A percentile compares a stretch with the other conserved stretches of the same genome.
Conservation (phyloP, 2,329 filamentous ascomycete genomes). For the Pezicula radicicola region DNA sequence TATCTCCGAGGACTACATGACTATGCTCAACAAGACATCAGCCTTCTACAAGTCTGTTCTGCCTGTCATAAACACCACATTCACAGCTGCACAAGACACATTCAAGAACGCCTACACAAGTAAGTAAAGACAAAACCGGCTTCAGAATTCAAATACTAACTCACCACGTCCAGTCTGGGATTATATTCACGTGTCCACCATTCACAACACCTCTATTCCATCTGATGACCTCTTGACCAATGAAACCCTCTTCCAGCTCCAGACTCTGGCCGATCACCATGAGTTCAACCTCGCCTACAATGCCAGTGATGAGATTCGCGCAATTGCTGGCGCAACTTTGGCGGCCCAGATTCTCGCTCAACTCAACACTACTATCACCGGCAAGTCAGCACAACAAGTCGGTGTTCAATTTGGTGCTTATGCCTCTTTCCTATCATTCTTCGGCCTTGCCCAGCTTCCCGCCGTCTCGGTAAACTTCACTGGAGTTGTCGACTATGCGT, state of each 20-base stretch:
- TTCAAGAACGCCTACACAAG: conserved; percentile 62
- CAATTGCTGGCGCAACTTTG: conserved; percentile 55
- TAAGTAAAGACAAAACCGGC: conserved; percentile 32
- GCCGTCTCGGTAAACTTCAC: conserved; percentile 60
- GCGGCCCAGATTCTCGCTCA: conserved; percentile 51
- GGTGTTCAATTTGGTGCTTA: conserved; percentile 60
- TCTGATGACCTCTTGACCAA: conserved; percentile 56
- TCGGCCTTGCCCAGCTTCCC: conserved; percentile 53
- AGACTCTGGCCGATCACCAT: conserved; percentile 72
- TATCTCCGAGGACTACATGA: conserved; percentile 41
- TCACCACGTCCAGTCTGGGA: conserved; percentile 48
- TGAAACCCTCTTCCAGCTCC: conserved; percentile 58
- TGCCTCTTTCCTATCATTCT: conserved; percentile 60
- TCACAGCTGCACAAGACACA: conserved; percentile 38
- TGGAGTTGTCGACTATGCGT: conserved; percentile 81
- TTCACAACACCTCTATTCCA: conserved; percentile 60
- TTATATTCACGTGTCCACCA: conserved; percentile 54
- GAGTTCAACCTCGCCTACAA: conserved; percentile 86
- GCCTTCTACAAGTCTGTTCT: conserved; percentile 56
- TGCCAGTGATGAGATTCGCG: conserved; percentile 60
- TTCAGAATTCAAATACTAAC: conserved; percentile 3
- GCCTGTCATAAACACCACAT: conserved; percentile 53
- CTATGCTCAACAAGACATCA: conserved; percentile 46
- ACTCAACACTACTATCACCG: conserved; percentile 49
- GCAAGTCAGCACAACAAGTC: conserved; percentile 40